These are phyloP conservation scores for Inga oerstediana DNA, from an alignment of 306 rosid genomes.

Conservation along the genomic window DNA sequence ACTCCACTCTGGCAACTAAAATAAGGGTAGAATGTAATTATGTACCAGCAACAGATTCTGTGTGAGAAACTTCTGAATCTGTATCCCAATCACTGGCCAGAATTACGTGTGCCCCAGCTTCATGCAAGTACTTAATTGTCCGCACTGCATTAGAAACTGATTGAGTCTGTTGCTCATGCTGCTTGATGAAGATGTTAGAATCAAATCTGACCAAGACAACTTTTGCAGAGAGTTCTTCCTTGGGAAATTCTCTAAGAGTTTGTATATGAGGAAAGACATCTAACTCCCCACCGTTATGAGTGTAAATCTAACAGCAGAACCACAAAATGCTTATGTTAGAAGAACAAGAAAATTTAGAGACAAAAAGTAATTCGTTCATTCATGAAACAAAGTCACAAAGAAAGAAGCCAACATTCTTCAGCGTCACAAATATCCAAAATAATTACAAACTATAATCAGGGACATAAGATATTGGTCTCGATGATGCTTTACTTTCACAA, in stretches of 20 bases:
- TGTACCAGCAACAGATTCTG: conserved; percentile 64
- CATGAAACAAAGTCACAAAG: conserved; percentile 8
- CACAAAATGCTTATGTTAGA: conserved; percentile 34
- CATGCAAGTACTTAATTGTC: conserved; percentile 66
- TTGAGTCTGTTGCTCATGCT: conserved; percentile 34
- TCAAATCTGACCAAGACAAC: conserved; percentile 86
- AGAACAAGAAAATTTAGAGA: conserved; percentile 17
- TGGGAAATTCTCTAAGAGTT: conserved; percentile 74
- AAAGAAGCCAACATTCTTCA: conserved; percentile 14
- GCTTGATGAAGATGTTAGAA: conserved; percentile 60
- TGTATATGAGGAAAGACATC: conserved; percentile 68
- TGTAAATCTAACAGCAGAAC: conserved; percentile 43
- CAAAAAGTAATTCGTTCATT: conserved; percentile 13
- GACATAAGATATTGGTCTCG: background rate
- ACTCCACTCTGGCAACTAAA: conserved; percentile 10
- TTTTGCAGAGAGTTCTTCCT: conserved; percentile 71
- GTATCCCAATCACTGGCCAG: conserved; percentile 75
- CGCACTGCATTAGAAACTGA: conserved; percentile 46
- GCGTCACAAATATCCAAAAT: conserved; percentile 10
- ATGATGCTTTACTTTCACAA: conserved; percentile 3
- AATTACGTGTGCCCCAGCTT: conserved; percentile 67
- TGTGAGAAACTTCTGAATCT: conserved; percentile 37
- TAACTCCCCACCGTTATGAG: conserved; percentile 49
- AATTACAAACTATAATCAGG: background rate
- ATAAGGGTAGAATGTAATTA: conserved; percentile 33